These are phyloP conservation scores for Globisporangium orthogonon DNA, from an alignment of 352 stramenopile genomes.

Conservation along the genomic window DNA sequence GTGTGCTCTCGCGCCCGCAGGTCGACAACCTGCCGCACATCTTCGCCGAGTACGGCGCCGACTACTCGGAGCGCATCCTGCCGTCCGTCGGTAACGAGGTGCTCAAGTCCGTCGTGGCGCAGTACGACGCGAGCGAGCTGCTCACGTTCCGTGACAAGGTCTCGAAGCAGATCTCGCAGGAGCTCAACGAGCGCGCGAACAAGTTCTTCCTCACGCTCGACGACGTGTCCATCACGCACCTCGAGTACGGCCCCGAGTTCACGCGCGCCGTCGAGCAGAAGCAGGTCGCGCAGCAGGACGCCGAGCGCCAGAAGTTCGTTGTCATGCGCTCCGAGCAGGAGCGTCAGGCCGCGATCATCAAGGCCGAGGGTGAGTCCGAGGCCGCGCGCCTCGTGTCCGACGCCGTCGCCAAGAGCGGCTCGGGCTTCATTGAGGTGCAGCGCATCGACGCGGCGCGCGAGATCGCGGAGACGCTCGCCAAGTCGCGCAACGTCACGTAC, in stretches of 20 bases:
- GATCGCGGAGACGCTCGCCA: slow-evolving; percentile 97
- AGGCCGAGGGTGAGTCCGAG: slow-evolving; percentile 97
- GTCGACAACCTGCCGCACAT: slow-evolving; percentile 94
- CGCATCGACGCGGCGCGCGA: slow-evolving; percentile 99
- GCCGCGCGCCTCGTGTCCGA: slow-evolving; percentile 97
- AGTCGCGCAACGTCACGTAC: slow-evolving; percentile 98
- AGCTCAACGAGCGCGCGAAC: slow-evolving; percentile 94
- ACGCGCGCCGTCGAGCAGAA: slow-evolving; percentile 99
- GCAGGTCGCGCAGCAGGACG: slow-evolving; percentile 99
- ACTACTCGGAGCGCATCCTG: slow-evolving; percentile 99
- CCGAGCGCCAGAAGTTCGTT: slow-evolving; percentile 98
- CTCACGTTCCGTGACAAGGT: slow-evolving; percentile 98
- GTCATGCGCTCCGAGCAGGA: slow-evolving; percentile 99
- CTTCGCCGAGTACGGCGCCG: slow-evolving; percentile 95
- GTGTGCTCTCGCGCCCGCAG: slow-evolving; percentile 93
- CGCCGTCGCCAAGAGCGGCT: slow-evolving; percentile 96
- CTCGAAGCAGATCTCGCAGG: slow-evolving; percentile 93
- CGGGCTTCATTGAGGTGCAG: slow-evolving; percentile 98
- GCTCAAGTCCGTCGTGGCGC: slow-evolving; percentile 91
- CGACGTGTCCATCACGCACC: slow-evolving; percentile 99
- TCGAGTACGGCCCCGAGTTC: slow-evolving; percentile 99
- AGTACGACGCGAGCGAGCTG: slow-evolving; percentile 99
- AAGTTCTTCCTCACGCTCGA: slow-evolving; percentile 99
- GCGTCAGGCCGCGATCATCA: slow-evolving; percentile 87
- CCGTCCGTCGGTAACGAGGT: slow-evolving; percentile 98